phyloP scores from a whole-genome alignment of 495 filamentous ascomycete genomes.

The Aspergillus taichungensis region DNA sequence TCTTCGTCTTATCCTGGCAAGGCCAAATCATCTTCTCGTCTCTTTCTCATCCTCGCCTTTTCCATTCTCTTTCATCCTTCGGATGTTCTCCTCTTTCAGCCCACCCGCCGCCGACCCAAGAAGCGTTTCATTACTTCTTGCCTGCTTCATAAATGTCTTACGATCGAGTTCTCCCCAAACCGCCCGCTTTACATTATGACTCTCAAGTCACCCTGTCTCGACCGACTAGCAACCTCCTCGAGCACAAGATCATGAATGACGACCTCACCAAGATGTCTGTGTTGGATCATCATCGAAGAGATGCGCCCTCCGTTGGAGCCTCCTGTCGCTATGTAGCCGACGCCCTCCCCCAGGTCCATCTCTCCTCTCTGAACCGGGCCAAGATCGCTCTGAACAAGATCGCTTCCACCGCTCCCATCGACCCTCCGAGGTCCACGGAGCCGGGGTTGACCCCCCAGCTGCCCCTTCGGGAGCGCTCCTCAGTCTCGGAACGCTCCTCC shows the following conservation, averaged over 20 bases:
- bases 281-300: conserved; percentile 9
- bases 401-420: conserved; percentile 7
- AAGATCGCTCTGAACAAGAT: conserved; percentile 15
- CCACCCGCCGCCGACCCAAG: conserved; percentile 4
- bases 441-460: conserved; percentile 10
- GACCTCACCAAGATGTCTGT: conserved; percentile 16
- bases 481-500: conserved; percentile 21
- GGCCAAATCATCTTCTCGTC: conserved; percentile 1
- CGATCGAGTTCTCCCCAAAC: conserved; percentile 47
- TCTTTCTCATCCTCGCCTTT: conserved; percentile 3
- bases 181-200: conserved; percentile 39
- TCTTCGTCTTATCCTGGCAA: conserved; percentile 3
- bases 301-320: conserved; percentile 5
- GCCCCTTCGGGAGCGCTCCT: conserved; percentile 19
- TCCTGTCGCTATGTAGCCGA: conserved; percentile 19
- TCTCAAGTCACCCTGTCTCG: conserved; percentile 23
- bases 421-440: conserved; percentile 6
- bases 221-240: conserved; percentile 33
- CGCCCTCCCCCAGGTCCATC: conserved; percentile 21
- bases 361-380: conserved; percentile 20
- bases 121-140: conserved; percentile 9
- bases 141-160: conserved; percentile 41
- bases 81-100: conserved; percentile 8
- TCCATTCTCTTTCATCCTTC: conserved; percentile 5
- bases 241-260: conserved; percentile 46